Conservation (phyloP, 2,329 filamentous ascomycete genomes). For the Botrytis aclada region DNA sequence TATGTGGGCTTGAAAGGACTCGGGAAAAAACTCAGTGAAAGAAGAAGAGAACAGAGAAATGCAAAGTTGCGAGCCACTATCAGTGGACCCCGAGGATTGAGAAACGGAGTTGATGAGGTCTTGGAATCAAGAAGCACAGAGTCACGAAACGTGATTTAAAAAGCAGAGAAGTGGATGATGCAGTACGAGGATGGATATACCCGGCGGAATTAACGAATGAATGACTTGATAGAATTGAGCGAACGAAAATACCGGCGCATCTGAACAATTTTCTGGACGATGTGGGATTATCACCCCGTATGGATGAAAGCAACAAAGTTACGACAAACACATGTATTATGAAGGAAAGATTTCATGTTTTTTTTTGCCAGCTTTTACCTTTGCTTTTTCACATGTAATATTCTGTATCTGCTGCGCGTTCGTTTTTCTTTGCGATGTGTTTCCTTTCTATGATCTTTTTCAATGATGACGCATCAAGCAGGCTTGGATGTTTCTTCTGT, state of each 20-base stretch:
- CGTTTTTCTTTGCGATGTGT: not conserved
- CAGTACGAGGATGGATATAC: conserved; percentile 10
- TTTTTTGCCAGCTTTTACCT: not conserved
- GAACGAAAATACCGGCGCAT: conserved; percentile 2
- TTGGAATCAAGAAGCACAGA: conserved; percentile 21
- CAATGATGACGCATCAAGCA: not conserved
- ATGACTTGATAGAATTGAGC: conserved; percentile 1
- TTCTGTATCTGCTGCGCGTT: not conserved
- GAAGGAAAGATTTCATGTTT: not conserved
- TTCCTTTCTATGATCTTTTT: not conserved
- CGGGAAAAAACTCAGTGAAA: conserved; percentile 55
- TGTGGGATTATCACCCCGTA: not conserved
- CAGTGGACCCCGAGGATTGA: conserved; percentile 49
- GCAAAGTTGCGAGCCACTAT: conserved; percentile 59
- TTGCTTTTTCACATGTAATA: conserved; percentile 5
- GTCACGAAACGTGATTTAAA: conserved; percentile 12
- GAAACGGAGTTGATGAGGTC: conserved; percentile 36
- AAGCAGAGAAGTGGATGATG: no score
- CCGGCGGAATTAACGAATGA: conserved; percentile 1
- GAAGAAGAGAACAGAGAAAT: conserved; percentile 55
- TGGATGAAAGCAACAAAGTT: not conserved
- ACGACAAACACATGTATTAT: conserved; percentile 12
- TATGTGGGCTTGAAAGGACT: conserved; percentile 50
- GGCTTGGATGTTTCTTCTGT: conserved; percentile 3
- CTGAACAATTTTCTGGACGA: not conserved